Evolutionary conservation across 208 protist genomes (phyloP).

Genomic region (Crithidia sp.): DNA sequence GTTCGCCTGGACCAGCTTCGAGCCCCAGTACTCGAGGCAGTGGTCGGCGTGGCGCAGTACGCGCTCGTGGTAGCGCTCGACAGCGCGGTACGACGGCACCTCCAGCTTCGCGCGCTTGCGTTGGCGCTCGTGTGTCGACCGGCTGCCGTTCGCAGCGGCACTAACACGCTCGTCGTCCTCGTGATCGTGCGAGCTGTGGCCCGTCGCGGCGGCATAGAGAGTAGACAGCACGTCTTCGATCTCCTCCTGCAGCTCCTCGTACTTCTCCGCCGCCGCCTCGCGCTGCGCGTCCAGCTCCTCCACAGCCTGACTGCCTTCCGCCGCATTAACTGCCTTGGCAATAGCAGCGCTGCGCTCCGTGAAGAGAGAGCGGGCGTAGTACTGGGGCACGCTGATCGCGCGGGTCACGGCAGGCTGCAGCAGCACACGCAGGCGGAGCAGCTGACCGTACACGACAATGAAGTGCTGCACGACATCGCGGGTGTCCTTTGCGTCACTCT

Average conservation of each 20-base stretch:
- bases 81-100: conserved; percentile 19
- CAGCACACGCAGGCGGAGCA: conserved; percentile 73
- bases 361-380: conserved; percentile 75
- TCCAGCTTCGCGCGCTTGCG: conserved; percentile 14
- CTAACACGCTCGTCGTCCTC: neutral
- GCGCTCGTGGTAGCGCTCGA: conserved; percentile 47
- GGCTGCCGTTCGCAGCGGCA: no score
- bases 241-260: conserved; percentile 39
- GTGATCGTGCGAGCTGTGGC: neutral
- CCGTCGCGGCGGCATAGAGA: conserved; percentile 30
- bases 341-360: conserved; percentile 19
- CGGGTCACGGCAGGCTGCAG: conserved; percentile 73
- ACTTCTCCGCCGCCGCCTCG: conserved; percentile 26
- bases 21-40: conserved; percentile 79
- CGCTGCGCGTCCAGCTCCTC: conserved; percentile 29
- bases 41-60: conserved; percentile 50
- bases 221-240: conserved; percentile 29
- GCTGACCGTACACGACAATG: conserved; percentile 75
- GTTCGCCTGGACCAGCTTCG: conserved; percentile 67
- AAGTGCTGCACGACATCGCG: conserved; percentile 59
- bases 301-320: conserved; percentile 15
- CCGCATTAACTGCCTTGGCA: conserved; percentile 16
- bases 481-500: conserved; percentile 35
- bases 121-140: neutral
- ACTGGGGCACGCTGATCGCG: conserved; percentile 75